phyloP scores from a whole-genome alignment of 2,329 filamentous ascomycete genomes.

The Fusarium praegraminearum region DNA sequence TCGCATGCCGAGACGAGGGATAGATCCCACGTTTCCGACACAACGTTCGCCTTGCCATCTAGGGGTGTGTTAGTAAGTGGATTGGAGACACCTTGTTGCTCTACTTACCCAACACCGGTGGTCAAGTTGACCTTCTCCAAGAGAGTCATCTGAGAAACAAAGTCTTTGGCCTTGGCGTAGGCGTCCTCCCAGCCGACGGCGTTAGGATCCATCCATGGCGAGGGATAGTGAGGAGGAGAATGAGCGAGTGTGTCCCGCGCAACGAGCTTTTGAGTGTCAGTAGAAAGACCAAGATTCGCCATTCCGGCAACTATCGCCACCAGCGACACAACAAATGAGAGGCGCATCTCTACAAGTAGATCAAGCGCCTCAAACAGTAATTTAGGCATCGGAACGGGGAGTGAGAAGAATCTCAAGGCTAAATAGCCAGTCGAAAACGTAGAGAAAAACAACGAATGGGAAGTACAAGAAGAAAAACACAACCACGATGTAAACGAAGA shows the following conservation, averaged over 20 bases:
- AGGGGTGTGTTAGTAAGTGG: constrained; percentile 8
- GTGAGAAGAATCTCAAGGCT: background rate
- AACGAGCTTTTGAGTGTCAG: constrained; percentile 45
- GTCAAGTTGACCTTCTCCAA: constrained; percentile 95
- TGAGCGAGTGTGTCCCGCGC: constrained; percentile 48
- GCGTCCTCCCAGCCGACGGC: constrained; percentile 80
- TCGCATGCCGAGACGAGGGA: constrained; percentile 77
- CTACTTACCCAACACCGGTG: constrained; percentile 82
- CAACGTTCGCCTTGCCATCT: constrained; percentile 72
- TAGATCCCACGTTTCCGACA: constrained; percentile 79
- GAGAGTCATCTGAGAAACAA: constrained; percentile 86
- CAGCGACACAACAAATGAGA: constrained; percentile 15
- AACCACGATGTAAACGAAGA: background rate
- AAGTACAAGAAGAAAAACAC: background rate
- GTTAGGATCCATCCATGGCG: constrained; percentile 83
- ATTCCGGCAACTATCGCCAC: background rate
- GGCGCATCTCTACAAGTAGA: constrained; percentile 23
- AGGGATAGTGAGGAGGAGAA: constrained; percentile 79
- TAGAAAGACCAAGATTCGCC: constrained; percentile 18
- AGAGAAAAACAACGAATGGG: background rate
- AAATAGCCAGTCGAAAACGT: background rate
- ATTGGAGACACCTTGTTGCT: too few relatives aligned
- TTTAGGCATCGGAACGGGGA: background rate
- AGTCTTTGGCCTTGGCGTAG: constrained; percentile 79
- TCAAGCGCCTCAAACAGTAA: background rate